Conservation (phyloP, 306 rosid genomes). For the Cucumis hystrix region DNA sequence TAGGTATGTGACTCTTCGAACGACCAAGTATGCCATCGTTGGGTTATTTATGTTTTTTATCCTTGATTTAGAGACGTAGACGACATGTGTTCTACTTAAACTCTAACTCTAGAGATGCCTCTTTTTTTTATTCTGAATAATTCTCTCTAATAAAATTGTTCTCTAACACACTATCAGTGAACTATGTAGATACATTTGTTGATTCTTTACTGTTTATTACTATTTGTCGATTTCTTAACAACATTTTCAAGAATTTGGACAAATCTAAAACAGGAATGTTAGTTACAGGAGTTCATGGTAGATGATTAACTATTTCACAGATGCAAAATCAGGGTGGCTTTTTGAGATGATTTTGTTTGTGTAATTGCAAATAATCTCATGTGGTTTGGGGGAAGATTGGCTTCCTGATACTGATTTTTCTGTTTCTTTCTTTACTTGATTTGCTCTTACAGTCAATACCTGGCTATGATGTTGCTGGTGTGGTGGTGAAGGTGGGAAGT, state of each 20-base stretch:
- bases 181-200: too few species aligned
- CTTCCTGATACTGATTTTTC: not conserved
- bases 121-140: too few species aligned
- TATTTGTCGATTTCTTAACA: too few species aligned
- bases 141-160: too few species aligned
- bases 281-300: too few species aligned
- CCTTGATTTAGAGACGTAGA: too few species aligned
- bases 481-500: constrained; percentile 49
- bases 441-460: constrained; percentile 33
- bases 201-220: too few species aligned
- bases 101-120: too few species aligned
- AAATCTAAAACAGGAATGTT: not conserved
- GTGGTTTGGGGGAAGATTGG: not conserved
- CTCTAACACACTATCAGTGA: too few species aligned
- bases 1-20: not conserved
- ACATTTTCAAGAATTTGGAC: not conserved
- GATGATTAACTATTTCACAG: not conserved
- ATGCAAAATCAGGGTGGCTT: not conserved
- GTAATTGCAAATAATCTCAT: not conserved
- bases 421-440: not conserved
- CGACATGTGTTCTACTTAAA: too few species aligned
- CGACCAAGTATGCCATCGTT: too few species aligned
- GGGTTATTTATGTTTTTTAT: too few species aligned
- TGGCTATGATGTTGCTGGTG: constrained; percentile 60
- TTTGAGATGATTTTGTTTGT: not conserved